Base-by-base conservation (phyloP, 768 basidiomycete genomes). In the Arthromyces matolae region DNA sequence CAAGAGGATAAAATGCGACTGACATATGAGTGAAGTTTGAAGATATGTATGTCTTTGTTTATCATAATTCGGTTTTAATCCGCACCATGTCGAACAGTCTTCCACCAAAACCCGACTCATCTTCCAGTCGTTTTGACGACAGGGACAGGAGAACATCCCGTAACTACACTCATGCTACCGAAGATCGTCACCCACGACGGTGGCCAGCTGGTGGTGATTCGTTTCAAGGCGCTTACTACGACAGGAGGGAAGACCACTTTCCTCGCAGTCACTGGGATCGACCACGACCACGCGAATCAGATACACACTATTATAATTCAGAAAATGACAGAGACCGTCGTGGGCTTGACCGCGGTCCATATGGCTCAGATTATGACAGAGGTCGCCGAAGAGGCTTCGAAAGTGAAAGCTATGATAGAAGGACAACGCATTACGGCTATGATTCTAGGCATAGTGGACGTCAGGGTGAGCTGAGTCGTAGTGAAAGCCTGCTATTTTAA, bases 31-130 rank as follows among this genome's bases (percentile, higher is more conserved):
- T n/a, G n/a, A n/a, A n/a, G n/a, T n/a, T n/a, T n/a, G n/a, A n/a
- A n/a, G n/a, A n/a, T n/a, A n/a, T n/a, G n/a, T n/a, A n/a, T n/a
- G n/a, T n/a, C n/a, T n/a, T n/a, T n/a, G n/a, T n/a, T n/a, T n/a
- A n/a, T n/a, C n/a, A n/a, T n/a, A n/a, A n/a, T n/a, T n/a, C n/a
- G n/a, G n/a, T n/a, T n/a, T n/a, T n/a, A n/a, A n/a, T n/a, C n/a
- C n/a, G n/a, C n/a, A n/a, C n/a, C n/a, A n/a, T n/a, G n/a, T n/a
- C n/a, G n/a, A n/a, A 68, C 13, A 67, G 57, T 48, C 67, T 75
- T 53, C 73, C 73, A 53, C 65, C 70, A 42, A 69, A 66, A 51
- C 73, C 73, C n/a, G n/a, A n/a, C n/a, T n/a, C n/a, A n/a, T n/a
- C n/a, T n/a, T n/a, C n/a, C n/a, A n/a, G n/a, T n/a, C n/a, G n/a